These are phyloP conservation scores for Globisporangium lucens DNA, from an alignment of 352 stramenopile genomes.

Conservation along the genomic window DNA sequence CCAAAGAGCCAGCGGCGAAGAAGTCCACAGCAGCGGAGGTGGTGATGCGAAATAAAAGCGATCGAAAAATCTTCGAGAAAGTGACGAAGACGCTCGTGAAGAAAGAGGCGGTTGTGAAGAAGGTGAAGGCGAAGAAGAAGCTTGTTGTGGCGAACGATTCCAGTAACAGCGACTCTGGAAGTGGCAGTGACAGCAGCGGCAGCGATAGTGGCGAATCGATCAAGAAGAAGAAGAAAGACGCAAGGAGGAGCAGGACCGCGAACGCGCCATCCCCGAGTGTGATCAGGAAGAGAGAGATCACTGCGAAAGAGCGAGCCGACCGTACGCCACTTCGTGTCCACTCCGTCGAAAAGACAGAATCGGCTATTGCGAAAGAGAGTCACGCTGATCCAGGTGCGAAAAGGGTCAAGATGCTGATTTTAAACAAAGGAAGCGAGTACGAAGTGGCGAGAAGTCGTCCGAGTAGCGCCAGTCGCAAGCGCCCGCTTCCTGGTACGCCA, in stretches of 20 bases:
- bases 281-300: constrained; percentile 6
- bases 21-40: neutral
- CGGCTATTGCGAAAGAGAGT: neutral
- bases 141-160: neutral
- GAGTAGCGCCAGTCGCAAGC: constrained; percentile 15
- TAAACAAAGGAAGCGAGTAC: neutral
- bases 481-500: constrained; percentile 8
- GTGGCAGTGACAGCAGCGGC: neutral
- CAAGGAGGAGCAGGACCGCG: neutral
- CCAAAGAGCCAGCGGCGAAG: neutral
- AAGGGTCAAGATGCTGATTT: neutral
- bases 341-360: neutral
- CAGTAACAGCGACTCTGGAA: neutral
- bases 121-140: neutral
- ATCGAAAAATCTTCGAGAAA: neutral
- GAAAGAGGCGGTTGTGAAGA: neutral
- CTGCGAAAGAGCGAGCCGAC: constrained; percentile 15
- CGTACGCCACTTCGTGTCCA: neutral
- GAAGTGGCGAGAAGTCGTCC: neutral
- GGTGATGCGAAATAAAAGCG: neutral
- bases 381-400: neutral
- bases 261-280: neutral
- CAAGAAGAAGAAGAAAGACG: neutral
- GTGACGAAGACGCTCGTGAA: neutral
- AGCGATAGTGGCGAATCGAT: neutral